A percentile compares a stretch with the other conserved stretches of the same genome.
Conservation (phyloP, 495 filamentous ascomycete species). For the Letharia columbiana region DNA sequence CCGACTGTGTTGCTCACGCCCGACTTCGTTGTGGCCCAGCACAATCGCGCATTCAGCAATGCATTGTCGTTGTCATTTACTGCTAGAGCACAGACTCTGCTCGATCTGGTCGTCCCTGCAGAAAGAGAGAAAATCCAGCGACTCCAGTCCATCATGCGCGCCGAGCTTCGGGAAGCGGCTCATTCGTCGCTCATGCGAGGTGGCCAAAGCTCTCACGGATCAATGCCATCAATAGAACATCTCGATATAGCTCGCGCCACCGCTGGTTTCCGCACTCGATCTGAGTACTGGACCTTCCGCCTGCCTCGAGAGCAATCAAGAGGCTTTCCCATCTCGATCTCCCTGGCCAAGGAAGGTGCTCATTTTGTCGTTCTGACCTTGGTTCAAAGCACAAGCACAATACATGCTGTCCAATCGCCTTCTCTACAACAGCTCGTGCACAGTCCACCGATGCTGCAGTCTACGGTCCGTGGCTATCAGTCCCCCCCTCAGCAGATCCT, state of each 20-base stretch:
- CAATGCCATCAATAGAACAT: slow-evolving; percentile 26
- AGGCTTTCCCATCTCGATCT: slow-evolving; percentile 27
- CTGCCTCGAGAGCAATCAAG: slow-evolving; percentile 25
- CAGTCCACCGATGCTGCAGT: slow-evolving; percentile 17
- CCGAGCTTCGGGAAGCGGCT: slow-evolving; percentile 25
- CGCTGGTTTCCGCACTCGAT: slow-evolving; percentile 24
- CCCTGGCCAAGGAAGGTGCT: slow-evolving; percentile 21
- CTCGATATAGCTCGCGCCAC: slow-evolving; percentile 25
- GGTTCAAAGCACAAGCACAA: slow-evolving; percentile 21
- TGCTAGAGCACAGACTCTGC: slow-evolving; percentile 22
- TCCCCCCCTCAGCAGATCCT: slow-evolving; percentile 19
- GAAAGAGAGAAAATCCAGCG: slow-evolving; percentile 27
- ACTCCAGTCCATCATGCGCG: slow-evolving; percentile 24
- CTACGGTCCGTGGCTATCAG: slow-evolving; percentile 18
- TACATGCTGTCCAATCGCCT: slow-evolving; percentile 21
- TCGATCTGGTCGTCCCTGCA: slow-evolving; percentile 23
- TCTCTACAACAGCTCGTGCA: slow-evolving; percentile 14
- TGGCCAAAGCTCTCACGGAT: slow-evolving; percentile 19
- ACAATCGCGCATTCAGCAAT: slow-evolving; percentile 26
- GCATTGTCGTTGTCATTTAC: slow-evolving; percentile 21
- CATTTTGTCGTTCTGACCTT: slow-evolving; percentile 27
- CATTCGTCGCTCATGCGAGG: slow-evolving; percentile 22
- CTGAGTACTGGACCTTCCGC: slow-evolving; percentile 29
- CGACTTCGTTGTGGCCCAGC: slow-evolving; percentile 26
- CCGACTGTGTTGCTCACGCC: slow-evolving; percentile 26